A percentile compares a stretch with the other conserved stretches of the same genome.
These are phyloP conservation scores for Cicer bijugum DNA, from an alignment of 306 rosid species.

Conservation along the genomic window DNA sequence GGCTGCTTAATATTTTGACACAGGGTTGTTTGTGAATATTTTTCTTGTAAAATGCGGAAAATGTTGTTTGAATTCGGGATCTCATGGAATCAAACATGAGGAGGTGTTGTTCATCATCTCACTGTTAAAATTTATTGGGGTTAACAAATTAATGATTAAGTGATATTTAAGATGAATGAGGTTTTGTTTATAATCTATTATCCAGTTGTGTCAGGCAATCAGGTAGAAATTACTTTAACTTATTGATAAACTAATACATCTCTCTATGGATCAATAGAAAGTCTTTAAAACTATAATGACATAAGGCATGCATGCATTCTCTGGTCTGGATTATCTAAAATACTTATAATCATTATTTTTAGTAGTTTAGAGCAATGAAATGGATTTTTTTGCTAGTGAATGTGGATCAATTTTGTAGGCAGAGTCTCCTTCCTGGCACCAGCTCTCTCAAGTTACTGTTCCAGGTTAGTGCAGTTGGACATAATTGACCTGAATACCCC, in stretches of 20 bases:
- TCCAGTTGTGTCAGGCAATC: not conserved
- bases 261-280: not conserved
- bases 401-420: slow-evolving; percentile 47
- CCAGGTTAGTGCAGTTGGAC: slow-evolving; percentile 40
- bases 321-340: slow-evolving; percentile 37
- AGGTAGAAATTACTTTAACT: not conserved
- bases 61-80: not conserved
- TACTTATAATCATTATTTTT: slow-evolving; percentile 35
- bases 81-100: not conserved
- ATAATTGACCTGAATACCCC: slow-evolving; percentile 39
- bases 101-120: too few relatives aligned
- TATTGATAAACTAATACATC: slow-evolving; percentile 5
- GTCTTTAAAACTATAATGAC: not conserved
- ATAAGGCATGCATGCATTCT: slow-evolving; percentile 38
- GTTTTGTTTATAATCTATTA: slow-evolving; percentile 22
- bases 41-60: not conserved
- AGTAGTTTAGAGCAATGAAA: slow-evolving; percentile 40
- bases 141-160: not conserved
- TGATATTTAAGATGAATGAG: slow-evolving; percentile 10
- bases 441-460: slow-evolving; percentile 47
- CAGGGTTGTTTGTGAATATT: not conserved
- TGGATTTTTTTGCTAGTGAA: slow-evolving; percentile 36
- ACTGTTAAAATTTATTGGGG: too few relatives aligned
- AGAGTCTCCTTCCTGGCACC: slow-evolving; percentile 47
- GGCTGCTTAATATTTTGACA: slow-evolving; percentile 31